Base-by-base conservation (phyloP, 768 basidiomycete genomes). In the Lactarius sanguifluus region DNA sequence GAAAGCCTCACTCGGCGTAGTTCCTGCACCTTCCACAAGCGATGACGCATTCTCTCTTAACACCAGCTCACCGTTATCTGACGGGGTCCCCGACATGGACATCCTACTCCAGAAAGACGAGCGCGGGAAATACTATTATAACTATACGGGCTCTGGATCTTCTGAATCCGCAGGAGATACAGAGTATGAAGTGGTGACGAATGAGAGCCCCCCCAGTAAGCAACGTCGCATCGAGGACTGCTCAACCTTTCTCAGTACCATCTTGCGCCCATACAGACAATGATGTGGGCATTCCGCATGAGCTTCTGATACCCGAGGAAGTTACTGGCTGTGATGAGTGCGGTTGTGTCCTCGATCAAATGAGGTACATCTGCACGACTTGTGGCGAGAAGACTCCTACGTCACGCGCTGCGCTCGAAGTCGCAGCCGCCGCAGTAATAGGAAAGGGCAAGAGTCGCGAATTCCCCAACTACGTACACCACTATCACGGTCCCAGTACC, bases 301-400 rank as follows among this genome's bases (percentile, higher is more conserved):
- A 77, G 25, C 79, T 78, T 1, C 83, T 88, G 25, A 84, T 88
- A 10, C 79, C 83, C 5, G 83, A 85, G 30, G 81, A 82, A 56
- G 83, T 91, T 20, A 93, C 94, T 1, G 84, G 86, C 58, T 98
- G 96, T 76, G 94, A 93, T 1, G 85, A 85, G 56, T 98, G 96
- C 71, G 90, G 89, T 16, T 75, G 81, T 0, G 72, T 86, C 7
- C 79, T 98, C 23, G 89, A 93, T 60, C 83, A 85, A n/a, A 86
- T 96, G 74, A 87, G 92, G 56, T 97, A 98, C 75, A 88, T 96
- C 16, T 98, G 96, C 73, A 83, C 88, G 5, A 89, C 87, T 28
- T 96, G 95, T 71, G 94, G 93, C 10, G 90, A 92, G 76, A 92
- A 88, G 74, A 77, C 81, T 57, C 84, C 89, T 10, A 58, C 54